Conservation (phyloP, 75 land plant species). For the Picea glauca region DNA sequence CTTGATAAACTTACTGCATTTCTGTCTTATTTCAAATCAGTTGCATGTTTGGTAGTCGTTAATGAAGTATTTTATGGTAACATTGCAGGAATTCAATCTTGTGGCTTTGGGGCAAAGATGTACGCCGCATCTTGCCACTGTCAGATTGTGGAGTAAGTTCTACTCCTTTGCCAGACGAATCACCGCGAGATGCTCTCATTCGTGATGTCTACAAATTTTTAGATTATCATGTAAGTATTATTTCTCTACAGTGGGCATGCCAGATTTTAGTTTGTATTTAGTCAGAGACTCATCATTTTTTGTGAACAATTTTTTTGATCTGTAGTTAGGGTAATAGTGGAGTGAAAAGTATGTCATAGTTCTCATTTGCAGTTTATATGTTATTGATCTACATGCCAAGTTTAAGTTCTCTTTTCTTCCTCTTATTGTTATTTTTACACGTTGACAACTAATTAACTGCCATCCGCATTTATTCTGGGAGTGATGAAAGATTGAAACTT, state of each 20-base stretch:
- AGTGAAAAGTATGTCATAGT: neutral
- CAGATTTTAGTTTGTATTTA: neutral
- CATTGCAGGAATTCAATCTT: slow-evolving; percentile 77
- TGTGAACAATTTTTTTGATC: neutral
- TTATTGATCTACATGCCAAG: neutral
- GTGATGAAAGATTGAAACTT: neutral
- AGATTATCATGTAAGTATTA: slow-evolving; percentile 69
- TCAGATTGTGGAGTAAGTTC: slow-evolving; percentile 68
- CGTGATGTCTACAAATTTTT: slow-evolving; percentile 84
- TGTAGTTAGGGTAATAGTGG: neutral
- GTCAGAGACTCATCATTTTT: neutral
- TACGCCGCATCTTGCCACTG: slow-evolving; percentile 60
- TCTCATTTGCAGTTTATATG: no score
- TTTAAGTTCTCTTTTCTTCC: neutral
- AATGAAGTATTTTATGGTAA: neutral
- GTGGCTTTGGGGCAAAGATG: slow-evolving; percentile 83
- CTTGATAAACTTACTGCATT: neutral
- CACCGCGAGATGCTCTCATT: slow-evolving; percentile 58
- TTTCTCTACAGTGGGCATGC: slow-evolving; percentile 6
- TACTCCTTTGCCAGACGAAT: slow-evolving; percentile 44
- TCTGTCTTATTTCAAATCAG: neutral
- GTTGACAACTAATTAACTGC: no score
- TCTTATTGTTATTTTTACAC: neutral
- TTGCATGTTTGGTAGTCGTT: neutral
- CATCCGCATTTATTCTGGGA: neutral